Base-by-base conservation (phyloP, 257 asterid species). In the Coffea canephora region DNA sequence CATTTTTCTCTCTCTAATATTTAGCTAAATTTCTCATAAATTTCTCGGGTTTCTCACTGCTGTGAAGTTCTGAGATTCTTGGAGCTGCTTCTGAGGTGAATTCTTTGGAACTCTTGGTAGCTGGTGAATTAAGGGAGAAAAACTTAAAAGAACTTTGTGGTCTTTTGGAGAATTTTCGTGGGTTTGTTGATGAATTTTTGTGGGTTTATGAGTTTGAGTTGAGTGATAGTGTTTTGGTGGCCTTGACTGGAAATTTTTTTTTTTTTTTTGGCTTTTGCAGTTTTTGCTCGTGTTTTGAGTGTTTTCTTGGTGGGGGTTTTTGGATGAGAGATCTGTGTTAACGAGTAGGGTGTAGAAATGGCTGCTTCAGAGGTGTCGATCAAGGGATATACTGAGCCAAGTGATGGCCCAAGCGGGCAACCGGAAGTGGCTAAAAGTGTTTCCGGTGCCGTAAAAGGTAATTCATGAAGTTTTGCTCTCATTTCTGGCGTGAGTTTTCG, bases 281-380 rank as follows among this genome's bases (percentile, higher is more conserved):
- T 27, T 10, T 65, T 65, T 70, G 31, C 18, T 36, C 55, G 64
- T 67, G 31, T 76, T 77, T 5, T 18, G 57, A 70, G 72, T 52
- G 75, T 62, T 14, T 45, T 49, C 61, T 76, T 52, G 77, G 13
- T 69, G 82, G 57, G 75, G 78, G 62, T 77, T 27, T 82, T 55
- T 85, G 86, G 75, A 92, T 92, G 96, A 76, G 89, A 89, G 97
- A 91, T 91, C 97, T 92, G 70, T 73, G 31, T 27, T 27, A 27
- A 27, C 31, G 31, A 27, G 31, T 27, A 27, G 31, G 31, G 31
- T 27, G 21, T 57, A 74, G 82, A 82, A 86, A 93, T 93, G 98
- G 72, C 85, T 67, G 72, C 90, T 19, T 75, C 96, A 19, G 97
- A 92, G 82, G 88, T 85, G 19, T 87, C 89, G 89, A 87, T 87